A percentile compares a stretch with the other conserved stretches of the same genome.
phyloP scores from a whole-genome alignment of 768 basidiomycete species.

The Serendipita indica region DNA sequence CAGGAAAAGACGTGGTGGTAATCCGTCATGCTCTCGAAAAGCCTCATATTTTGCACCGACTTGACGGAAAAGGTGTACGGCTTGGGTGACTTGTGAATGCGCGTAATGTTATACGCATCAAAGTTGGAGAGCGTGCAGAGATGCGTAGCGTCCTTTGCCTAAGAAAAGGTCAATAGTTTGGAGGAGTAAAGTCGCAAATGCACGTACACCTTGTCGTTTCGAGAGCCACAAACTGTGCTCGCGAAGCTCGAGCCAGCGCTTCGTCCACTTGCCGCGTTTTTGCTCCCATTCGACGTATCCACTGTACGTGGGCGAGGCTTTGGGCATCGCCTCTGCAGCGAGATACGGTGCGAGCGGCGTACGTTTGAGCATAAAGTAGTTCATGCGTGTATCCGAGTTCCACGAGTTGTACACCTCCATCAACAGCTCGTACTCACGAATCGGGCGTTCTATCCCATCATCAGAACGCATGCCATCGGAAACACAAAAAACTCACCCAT shows the following conservation, averaged over 20 bases:
- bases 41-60: constrained; percentile 69
- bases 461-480: constrained; percentile 9
- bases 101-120: constrained; percentile 70
- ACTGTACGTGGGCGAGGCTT: constrained; percentile 28
- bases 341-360: constrained; percentile 49
- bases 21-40: constrained; percentile 79
- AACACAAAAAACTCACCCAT: constrained; percentile 45
- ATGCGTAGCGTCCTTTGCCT: constrained; percentile 56
- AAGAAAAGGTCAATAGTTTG: too few relatives aligned
- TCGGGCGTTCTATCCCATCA: constrained; percentile 55
- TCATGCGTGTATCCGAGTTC: constrained; percentile 70
- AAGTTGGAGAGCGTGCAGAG: constrained; percentile 81
- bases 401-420: constrained; percentile 70
- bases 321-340: constrained; percentile 41
- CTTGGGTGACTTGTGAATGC: constrained; percentile 69
- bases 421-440: constrained; percentile 76
- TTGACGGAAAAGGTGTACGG: constrained; percentile 75
- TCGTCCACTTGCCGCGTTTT: constrained; percentile 91
- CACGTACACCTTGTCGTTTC: constrained; percentile 71
- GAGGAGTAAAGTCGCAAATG: too few relatives aligned
- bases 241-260: constrained; percentile 75
- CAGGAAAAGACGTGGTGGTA: constrained; percentile 81
- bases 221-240: constrained; percentile 78
- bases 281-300: constrained; percentile 78
- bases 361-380: constrained; percentile 64